Base-by-base conservation (phyloP, 441 rosid species). In the Macaranga tanarius region DNA sequence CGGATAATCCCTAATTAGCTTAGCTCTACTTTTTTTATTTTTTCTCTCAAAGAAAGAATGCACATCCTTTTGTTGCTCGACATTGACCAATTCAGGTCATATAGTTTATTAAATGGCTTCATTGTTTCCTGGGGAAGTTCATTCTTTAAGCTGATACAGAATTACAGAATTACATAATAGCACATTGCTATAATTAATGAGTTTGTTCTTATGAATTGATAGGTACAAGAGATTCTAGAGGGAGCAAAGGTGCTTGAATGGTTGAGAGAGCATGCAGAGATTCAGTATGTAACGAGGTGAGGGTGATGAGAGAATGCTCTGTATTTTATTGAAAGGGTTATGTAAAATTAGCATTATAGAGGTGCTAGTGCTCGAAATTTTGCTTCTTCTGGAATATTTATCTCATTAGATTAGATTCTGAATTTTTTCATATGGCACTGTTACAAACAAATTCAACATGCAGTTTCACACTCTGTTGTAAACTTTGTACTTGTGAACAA, bases 181-280 rank as follows among this genome's bases (percentile, higher is more conserved):
- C 45, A 67, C 15, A 13, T 52, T 54, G 22, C 19, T 34, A 16
- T 7, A 10, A 6, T 10, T 52, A 55, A 13, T 17, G 61, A 56
- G 15, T 23, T 5, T 12, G 45, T 31, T 57, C 48, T 28, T 25
- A 7, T 9, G 63, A 62, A 11, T 50, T 75, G 76, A 63, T 78
- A 92, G 97, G 99, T 95, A 69, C 94, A 86, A 86, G 99, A 95
- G 68, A 77, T 92, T 61, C 82, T 95, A 25, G 97, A 95, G 77
- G 99, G 97, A 73, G 97, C 97, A 38, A 92, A 89, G 82, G 97
- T 95, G 84, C 94, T 95, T 52, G 97, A 92, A 75, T 95, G 99
- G 97, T 79, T 95, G 79, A 89, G 83, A 88, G 92, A 86, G 81
- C 87, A 73, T 65, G 89, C 94, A 0, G 90, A 90, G 55, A 84